phyloP scores from a whole-genome alignment of 768 basidiomycete species.

The Termitomyces heimii region DNA sequence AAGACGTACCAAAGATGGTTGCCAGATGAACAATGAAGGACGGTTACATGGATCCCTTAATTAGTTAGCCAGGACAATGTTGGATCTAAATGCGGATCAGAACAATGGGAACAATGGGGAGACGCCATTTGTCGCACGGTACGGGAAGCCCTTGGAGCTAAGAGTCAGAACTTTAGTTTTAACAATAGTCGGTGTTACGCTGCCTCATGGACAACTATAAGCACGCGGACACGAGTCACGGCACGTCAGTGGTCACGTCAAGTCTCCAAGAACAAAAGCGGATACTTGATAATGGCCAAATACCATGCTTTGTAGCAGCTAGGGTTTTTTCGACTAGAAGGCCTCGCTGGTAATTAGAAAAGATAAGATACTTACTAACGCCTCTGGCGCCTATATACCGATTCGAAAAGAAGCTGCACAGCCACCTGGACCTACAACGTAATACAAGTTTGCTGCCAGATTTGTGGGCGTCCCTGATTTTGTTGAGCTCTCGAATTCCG shows the following conservation, averaged over 20 bases:
- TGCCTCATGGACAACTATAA: background rate
- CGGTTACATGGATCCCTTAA: slow-evolving; percentile 2
- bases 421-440: slow-evolving; percentile 39
- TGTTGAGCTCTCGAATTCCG: slow-evolving; percentile 9
- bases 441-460: slow-evolving; percentile 19
- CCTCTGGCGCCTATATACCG: background rate
- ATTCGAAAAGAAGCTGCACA: slow-evolving; percentile 22
- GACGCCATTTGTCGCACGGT: slow-evolving; percentile 4
- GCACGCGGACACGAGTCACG: background rate
- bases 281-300: background rate
- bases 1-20: background rate
- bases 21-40: background rate
- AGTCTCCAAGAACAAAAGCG: background rate
- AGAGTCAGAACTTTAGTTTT: background rate
- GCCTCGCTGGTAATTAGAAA: background rate
- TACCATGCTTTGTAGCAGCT: background rate
- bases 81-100: slow-evolving; percentile 7
- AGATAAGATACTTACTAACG: background rate
- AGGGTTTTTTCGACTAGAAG: background rate
- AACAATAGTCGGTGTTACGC: background rate
- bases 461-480: slow-evolving; percentile 7
- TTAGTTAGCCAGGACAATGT: background rate
- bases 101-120: slow-evolving; percentile 10
- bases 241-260: background rate
- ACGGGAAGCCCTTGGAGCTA: background rate